Conservation (phyloP, 169 alveolate species). For the Plasmodium coatneyi region DNA sequence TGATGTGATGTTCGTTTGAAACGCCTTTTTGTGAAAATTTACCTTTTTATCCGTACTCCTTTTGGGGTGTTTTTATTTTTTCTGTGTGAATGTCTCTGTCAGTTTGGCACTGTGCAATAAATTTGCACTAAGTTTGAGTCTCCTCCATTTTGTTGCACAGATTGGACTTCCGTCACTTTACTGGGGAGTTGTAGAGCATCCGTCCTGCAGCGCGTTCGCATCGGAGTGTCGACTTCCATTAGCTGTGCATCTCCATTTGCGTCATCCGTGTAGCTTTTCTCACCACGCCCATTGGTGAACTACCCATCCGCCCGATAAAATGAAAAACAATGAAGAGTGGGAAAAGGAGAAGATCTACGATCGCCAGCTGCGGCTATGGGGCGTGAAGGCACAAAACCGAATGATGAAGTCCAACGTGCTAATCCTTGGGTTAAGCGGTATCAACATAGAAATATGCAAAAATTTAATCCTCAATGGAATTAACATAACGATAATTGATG, state of each 20-base stretch:
- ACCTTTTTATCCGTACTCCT: background rate
- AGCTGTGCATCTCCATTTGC: background rate
- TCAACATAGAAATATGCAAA: constrained; percentile 61
- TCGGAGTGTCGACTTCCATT: background rate
- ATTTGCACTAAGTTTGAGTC: background rate
- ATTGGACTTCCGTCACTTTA: background rate
- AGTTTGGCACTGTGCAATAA: background rate
- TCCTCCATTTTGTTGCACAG: background rate
- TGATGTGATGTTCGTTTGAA: background rate
- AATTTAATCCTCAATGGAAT: constrained; percentile 55
- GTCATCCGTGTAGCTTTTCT: background rate
- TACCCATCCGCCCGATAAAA: background rate
- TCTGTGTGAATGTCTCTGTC: background rate
- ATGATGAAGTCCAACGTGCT: constrained; percentile 50
- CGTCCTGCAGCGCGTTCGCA: background rate
- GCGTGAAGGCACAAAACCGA: constrained; percentile 82
- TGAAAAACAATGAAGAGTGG: constrained; percentile 52
- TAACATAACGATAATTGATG: constrained; percentile 77
- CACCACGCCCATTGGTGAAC: background rate
- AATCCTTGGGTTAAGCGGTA: constrained; percentile 57
- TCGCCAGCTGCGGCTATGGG: constrained; percentile 87
- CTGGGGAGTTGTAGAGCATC: background rate
- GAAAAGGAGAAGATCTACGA: constrained; percentile 77
- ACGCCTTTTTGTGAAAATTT: background rate
- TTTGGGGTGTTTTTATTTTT: background rate